These are phyloP conservation scores for Saccharomycopsis capsularis DNA, from an alignment of 805 yeast species.

Conservation along the genomic window DNA sequence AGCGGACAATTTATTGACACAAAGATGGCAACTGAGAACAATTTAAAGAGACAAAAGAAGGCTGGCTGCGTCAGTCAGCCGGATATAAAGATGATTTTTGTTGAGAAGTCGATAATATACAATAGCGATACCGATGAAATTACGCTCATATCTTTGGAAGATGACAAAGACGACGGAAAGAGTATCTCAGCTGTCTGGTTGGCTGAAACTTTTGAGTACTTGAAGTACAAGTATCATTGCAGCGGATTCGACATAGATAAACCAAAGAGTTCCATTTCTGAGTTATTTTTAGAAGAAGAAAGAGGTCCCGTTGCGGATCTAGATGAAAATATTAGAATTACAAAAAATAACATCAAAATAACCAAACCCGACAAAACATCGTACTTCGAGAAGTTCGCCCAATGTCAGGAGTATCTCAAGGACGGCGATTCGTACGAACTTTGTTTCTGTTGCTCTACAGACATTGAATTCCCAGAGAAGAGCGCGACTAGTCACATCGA, in stretches of 20 bases:
- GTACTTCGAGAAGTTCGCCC: constrained; percentile 49
- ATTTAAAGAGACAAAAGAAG: constrained; percentile 27
- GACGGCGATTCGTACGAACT: constrained; percentile 66
- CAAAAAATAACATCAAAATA: constrained; percentile 23
- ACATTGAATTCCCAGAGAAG: constrained; percentile 41
- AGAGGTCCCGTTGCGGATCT: neutral
- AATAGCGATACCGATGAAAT: constrained; percentile 41
- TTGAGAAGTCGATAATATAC: constrained; percentile 56
- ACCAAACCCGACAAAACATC: constrained; percentile 43
- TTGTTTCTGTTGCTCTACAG: constrained; percentile 76
- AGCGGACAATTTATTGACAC: constrained; percentile 51
- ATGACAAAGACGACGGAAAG: constrained; percentile 35
- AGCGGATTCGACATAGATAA: neutral
- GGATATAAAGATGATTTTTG: constrained; percentile 66
- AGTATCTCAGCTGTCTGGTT: too few species aligned
- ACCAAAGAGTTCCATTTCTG: neutral
- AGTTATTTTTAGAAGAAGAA: constrained; percentile 23
- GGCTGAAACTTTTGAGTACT: constrained; percentile 18
- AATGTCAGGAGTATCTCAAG: constrained; percentile 53
- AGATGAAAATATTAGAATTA: too few species aligned
- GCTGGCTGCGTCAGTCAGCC: constrained; percentile 43
- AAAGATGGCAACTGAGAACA: constrained; percentile 22
- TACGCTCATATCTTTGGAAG: constrained; percentile 46
- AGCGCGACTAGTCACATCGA: constrained; percentile 27
- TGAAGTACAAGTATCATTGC: constrained; percentile 21